Base-by-base conservation (phyloP, 1,139 yeast genomes). In the Scheffersomyces insectosa region DNA sequence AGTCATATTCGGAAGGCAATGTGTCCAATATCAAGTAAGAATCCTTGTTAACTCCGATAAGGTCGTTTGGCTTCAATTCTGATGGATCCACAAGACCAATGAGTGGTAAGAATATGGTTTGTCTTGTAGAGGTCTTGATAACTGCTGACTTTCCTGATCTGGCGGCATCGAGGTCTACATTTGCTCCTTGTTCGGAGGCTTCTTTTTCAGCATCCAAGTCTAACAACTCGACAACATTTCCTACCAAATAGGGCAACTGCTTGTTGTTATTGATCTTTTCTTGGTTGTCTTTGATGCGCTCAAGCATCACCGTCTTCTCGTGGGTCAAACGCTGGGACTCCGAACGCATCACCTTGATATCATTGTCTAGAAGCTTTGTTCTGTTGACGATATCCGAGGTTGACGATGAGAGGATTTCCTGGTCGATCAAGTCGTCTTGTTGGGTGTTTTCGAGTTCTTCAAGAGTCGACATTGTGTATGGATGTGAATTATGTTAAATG, bases 111-210 rank as follows among this genome's bases (percentile, higher is more conserved):
- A 93, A 95, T 37, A 95, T 96, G 7, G 99, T 95, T 63, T 95
- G 99, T 61, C 99, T 81, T 3, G 99, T 93, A 1, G 97, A 88
- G 0, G 99, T 95, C 70, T 95, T 93, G 53, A 95, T 88, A 28
- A 95, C 99, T 1, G 99, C 99, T 10, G 96, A 89, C 66, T 93
- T 90, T n/a, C 99, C 99, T 36, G 83, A 80, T 52, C 97, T 82
- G 10, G 96, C 81, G 42, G 97, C 90, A 60, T 95, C 97, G 53
- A 88, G 75, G 65, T 95, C 98, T 40, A 90, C 88, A 60, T 91
- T 93, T 43, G 98, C 97, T 29, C 98, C 99, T 65, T 93, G 97
- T 52, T 88, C 93, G 28, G 78, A 75, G 10, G 91, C 88, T 55
- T 88, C 97, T 52, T 87, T 93, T 50, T 89, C 95, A 10, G 87